These are phyloP conservation scores for Fusarium robinianum DNA, from an alignment of 2,329 filamentous ascomycete genomes.

Conservation along the genomic window DNA sequence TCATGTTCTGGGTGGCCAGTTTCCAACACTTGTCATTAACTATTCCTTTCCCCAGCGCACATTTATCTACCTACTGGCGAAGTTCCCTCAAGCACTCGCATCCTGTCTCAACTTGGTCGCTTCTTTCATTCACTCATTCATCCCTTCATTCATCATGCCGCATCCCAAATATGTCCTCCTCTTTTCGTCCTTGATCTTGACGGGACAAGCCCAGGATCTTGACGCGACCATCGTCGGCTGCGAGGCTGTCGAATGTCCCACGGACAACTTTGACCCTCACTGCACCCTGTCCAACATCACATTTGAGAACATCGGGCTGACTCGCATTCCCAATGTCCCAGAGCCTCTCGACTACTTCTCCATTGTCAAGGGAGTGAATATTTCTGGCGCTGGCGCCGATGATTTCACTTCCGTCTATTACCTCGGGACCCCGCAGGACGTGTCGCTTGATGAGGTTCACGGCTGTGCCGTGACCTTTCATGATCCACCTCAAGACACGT, in stretches of 20 bases:
- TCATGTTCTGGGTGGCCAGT: no score
- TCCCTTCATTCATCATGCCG: no score
- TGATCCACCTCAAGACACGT: not conserved
- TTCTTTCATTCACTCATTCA: no score
- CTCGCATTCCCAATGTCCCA: conserved; percentile 2
- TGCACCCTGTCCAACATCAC: conserved; percentile 1
- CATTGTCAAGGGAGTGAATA: conserved; percentile 2
- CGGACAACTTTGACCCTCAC: not conserved
- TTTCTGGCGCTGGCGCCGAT: not conserved
- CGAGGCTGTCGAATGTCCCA: conserved; percentile 1
- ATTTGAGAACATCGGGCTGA: conserved; percentile 2
- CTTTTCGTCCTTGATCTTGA: not conserved
- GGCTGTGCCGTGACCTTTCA: conserved; percentile 2
- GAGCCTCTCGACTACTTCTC: conserved; percentile 1
- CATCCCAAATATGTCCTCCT: no score
- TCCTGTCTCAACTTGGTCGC: no score
- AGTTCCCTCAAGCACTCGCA: no score
- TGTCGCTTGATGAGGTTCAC: not conserved
- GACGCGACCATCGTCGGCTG: conserved; percentile 3
- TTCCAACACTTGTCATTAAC: no score
- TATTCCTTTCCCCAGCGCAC: no score
- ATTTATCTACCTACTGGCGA: no score
- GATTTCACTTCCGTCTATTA: not conserved
- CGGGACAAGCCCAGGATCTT: not conserved
- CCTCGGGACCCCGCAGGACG: not conserved